These are phyloP conservation scores for Nicotiana attenuata DNA, from an alignment of 257 asterid genomes.

Conservation along the genomic window DNA sequence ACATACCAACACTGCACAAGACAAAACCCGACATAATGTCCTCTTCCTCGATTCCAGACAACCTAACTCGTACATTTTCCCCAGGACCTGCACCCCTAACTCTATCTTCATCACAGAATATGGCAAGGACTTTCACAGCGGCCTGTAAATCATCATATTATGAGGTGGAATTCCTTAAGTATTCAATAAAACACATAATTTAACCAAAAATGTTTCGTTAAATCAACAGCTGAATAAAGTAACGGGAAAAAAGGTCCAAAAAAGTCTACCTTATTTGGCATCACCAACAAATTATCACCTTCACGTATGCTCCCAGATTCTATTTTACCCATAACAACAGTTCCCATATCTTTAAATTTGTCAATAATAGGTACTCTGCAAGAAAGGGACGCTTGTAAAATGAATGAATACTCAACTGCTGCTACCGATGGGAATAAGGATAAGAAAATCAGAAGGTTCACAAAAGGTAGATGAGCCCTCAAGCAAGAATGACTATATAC, in stretches of 20 bases:
- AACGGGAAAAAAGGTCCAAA: background rate
- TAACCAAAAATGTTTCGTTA: no score
- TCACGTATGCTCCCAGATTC: conserved; percentile 91
- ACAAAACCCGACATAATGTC: conserved; percentile 74
- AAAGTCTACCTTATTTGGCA: conserved; percentile 84
- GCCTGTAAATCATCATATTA: conserved; percentile 36
- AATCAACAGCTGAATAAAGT: background rate
- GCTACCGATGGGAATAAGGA: background rate
- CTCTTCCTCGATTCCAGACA: conserved; percentile 89
- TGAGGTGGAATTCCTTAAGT: background rate
- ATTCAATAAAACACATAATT: background rate
- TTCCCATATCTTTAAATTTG: conserved; percentile 94
- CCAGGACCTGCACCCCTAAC: conserved; percentile 83
- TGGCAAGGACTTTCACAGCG: conserved; percentile 68
- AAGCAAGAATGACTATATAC: background rate
- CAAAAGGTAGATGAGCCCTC: background rate
- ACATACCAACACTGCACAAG: conserved; percentile 58
- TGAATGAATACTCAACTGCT: background rate
- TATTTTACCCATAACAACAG: conserved; percentile 93
- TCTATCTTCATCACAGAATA: conserved; percentile 67
- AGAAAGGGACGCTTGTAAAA: background rate
- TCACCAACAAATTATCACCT: conserved; percentile 68
- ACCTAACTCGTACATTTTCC: conserved; percentile 85
- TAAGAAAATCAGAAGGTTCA: background rate
- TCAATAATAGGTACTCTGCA: conserved; percentile 80